These are phyloP conservation scores for Cladobotryum mycophilum DNA, from an alignment of 2,329 filamentous ascomycete genomes.

Conservation along the genomic window DNA sequence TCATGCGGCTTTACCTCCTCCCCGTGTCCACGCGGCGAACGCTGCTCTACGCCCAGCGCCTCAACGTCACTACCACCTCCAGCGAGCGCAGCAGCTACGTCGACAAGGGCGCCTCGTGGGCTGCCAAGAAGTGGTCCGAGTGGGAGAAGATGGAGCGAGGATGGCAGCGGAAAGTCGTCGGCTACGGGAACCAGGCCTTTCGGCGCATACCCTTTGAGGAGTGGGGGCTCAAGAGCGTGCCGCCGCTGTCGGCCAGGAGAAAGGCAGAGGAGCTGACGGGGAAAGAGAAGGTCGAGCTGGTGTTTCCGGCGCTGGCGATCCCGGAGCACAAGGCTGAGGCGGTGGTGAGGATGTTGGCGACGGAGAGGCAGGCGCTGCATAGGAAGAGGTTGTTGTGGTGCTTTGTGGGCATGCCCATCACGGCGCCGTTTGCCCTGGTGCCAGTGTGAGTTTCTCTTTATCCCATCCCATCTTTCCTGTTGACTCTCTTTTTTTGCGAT, in stretches of 20 bases:
- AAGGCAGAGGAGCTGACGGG: conserved; percentile 57
- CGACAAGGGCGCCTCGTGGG: conserved; percentile 66
- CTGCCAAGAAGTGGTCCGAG: conserved; percentile 68
- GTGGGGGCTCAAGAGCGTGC: conserved; percentile 95
- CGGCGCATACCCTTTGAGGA: conserved; percentile 90
- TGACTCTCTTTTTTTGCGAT: background rate
- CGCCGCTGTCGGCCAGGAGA: conserved; percentile 65
- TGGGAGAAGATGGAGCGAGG: conserved; percentile 82
- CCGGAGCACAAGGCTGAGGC: conserved; percentile 54
- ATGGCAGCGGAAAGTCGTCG: conserved; percentile 84
- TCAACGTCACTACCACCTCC: conserved; percentile 49
- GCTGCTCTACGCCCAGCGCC: conserved; percentile 83
- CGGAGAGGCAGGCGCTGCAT: conserved; percentile 75
- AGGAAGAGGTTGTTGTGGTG: conserved; percentile 73
- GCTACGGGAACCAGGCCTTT: conserved; percentile 79
- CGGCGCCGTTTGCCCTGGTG: conserved; percentile 73
- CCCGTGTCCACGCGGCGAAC: conserved; percentile 88
- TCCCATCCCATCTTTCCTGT: background rate
- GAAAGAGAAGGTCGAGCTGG: conserved; percentile 61
- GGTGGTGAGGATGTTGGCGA: conserved; percentile 65
- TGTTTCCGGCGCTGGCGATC: conserved; percentile 70
- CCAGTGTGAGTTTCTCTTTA: conserved; percentile 66
- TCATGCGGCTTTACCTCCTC: conserved; percentile 89
- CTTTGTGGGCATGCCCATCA: conserved; percentile 74
- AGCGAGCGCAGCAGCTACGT: conserved; percentile 45